Evolutionary conservation across 169 alveolate genomes (phyloP), one percentile per base, ranked within the genome.

Genomic region (Sarcocystis neurona): DNA sequence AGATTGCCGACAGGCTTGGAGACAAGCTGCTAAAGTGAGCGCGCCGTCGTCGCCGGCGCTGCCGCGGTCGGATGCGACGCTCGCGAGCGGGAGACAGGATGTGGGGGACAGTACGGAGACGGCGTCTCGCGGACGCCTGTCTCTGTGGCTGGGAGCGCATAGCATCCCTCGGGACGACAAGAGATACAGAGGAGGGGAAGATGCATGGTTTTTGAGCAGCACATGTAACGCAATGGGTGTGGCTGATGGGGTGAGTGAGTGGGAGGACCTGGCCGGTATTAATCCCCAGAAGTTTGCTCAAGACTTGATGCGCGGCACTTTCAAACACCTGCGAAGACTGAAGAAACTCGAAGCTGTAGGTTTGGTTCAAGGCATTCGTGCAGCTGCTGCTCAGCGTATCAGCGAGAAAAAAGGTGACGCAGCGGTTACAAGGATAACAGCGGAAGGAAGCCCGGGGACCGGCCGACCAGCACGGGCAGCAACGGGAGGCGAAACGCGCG

Each of bases 201-300:
- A 92, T 56, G 94, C 93, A 43, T 92, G 93, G 93, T 92, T 92
- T 63, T 27, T 87, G 39, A 78, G 91, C 53, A 87, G 88, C 34
- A 27, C 74, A 37, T 30, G 84, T 23, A 90, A 89, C 85, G 72
- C 92, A 30, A 50, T 92, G 79, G 94, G 94, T 30, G 94, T 92
- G 41, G 94, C 94, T 12, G 94, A 92, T 72, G 94, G 94, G 2
- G 94, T 92, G 66, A 87, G 79, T n/a, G 94, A 92, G 56, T 92
- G 94, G 94, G 91, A 86, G 60, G 92, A 90, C 78, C 80, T 92
- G 39, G 89, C 92, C 15, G 94, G 94, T 50, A 80, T 78, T 66
- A 92, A 92, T 79, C 93, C 94, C 0, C 91, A 88, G 72, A 46
- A 68, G 47, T 92, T 90, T 77, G 92, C 94, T 2, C 86, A 92